Evolutionary conservation across 768 basidiomycete genomes (phyloP).

Genomic region (Rhizopogon vinicolor): DNA sequence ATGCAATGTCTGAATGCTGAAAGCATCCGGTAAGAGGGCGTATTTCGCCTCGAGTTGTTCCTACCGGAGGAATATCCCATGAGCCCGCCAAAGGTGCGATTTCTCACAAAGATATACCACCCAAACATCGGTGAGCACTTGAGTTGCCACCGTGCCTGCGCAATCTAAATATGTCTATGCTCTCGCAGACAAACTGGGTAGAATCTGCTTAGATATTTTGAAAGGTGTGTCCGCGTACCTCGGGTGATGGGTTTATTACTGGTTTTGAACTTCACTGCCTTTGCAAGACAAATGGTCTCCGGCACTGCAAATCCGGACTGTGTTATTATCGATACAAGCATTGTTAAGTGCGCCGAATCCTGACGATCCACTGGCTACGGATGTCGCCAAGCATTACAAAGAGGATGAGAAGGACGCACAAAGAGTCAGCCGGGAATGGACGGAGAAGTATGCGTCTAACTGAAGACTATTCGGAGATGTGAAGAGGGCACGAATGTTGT

Average conservation of each 20-base stretch:
- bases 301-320: conserved; percentile 96
- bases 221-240: conserved; percentile 57
- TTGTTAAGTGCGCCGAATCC: conserved; percentile 95
- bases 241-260: not conserved
- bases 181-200: conserved; percentile 86
- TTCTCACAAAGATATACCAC: conserved; percentile 97
- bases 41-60: conserved; percentile 96
- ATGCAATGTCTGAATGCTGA: conserved; percentile 2
- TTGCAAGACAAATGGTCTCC: conserved; percentile 97
- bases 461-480: too few relatives aligned
- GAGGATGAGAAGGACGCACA: conserved; percentile 94
- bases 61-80: conserved; percentile 99
- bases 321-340: conserved; percentile 96
- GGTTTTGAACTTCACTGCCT: not conserved
- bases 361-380: conserved; percentile 90
- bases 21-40: conserved; percentile 55
- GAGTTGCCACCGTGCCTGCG: conserved; percentile 3
- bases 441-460: conserved; percentile 70
- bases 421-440: conserved; percentile 93
- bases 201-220: conserved; percentile 97
- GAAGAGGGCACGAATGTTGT: conserved; percentile 2
- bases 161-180: not conserved
- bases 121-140: conserved; percentile 89
- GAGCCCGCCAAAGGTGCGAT: conserved; percentile 97
- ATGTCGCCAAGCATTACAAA: conserved; percentile 98